Evolutionary conservation across 257 asterid species (phyloP).

Genomic region (Ballota nigra): DNA sequence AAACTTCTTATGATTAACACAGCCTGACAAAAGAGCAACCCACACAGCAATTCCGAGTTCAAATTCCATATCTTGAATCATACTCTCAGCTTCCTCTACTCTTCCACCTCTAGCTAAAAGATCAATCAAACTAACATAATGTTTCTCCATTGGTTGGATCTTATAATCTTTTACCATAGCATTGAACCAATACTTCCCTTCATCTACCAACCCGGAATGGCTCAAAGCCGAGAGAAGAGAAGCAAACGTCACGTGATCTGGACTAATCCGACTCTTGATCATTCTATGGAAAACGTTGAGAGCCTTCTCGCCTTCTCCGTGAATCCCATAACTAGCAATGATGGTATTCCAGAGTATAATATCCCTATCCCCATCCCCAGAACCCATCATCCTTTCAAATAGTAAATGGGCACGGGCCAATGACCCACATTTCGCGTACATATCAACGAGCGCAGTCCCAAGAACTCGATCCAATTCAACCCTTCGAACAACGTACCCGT

Average conservation of each 20-base stretch:
- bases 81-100: conserved; percentile 57
- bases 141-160: conserved; percentile 70
- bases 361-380: conserved; percentile 58
- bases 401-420: conserved; percentile 45
- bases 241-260: conserved; percentile 86
- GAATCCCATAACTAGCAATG: conserved; percentile 72
- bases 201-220: conserved; percentile 69
- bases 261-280: conserved; percentile 36
- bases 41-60: conserved; percentile 65
- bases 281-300: conserved; percentile 52
- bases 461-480: conserved; percentile 41
- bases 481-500: conserved; percentile 53
- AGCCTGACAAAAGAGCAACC: conserved; percentile 86
- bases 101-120: conserved; percentile 79
- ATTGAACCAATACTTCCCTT: conserved; percentile 63
- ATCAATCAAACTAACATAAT: conserved; percentile 73
- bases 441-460: conserved; percentile 67
- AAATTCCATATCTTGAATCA: conserved; percentile 43
- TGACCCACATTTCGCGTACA: conserved; percentile 82
- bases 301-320: conserved; percentile 67
- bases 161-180: conserved; percentile 55
- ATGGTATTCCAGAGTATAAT: conserved; percentile 69
- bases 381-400: conserved; percentile 33
- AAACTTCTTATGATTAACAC: conserved; percentile 61
- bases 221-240: conserved; percentile 78